Evolutionary conservation across 179 eudicot genomes (phyloP).

Genomic region (Drosera spatulata): DNA sequence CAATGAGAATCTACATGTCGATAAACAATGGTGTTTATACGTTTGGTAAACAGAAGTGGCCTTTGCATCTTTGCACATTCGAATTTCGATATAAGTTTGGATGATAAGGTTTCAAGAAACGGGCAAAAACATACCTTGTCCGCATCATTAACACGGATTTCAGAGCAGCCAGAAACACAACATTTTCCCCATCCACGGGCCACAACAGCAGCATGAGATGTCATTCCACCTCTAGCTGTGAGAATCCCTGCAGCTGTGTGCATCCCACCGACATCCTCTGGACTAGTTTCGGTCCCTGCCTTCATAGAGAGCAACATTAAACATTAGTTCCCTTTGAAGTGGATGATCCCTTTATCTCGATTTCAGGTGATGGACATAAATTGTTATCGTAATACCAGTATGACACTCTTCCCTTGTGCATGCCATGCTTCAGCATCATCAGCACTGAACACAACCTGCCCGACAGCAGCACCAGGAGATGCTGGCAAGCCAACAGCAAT

Average conservation of each 20-base stretch:
- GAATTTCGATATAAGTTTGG: not conserved
- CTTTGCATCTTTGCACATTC: not conserved
- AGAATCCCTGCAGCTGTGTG: constrained; percentile 91
- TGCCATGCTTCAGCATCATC: constrained; percentile 97
- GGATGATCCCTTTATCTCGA: too few species aligned
- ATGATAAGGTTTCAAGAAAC: not conserved
- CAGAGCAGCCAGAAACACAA: constrained; percentile 91
- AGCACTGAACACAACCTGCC: constrained; percentile 80
- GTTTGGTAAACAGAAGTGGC: not conserved
- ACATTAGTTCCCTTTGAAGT: too few species aligned
- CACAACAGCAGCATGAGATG: constrained; percentile 98
- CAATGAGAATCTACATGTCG: constrained; percentile 32
- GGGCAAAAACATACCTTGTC: constrained; percentile 43
- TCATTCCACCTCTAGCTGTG: constrained; percentile 98
- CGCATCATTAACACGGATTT: constrained; percentile 71
- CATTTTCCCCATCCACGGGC: constrained; percentile 99
- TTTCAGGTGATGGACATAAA: too few species aligned
- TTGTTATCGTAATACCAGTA: constrained; percentile 39
- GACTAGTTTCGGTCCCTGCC: constrained; percentile 97
- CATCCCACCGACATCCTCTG: constrained; percentile 99
- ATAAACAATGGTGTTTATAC: too few species aligned
- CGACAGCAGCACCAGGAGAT: constrained; percentile 98
- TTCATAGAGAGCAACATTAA: constrained; percentile 6
- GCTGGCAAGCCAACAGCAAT: constrained; percentile 85
- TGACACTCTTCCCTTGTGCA: constrained; percentile 84